Evolutionary conservation across 768 basidiomycete genomes (phyloP).

Genomic region (Hygrophoropsis aurantiaca): DNA sequence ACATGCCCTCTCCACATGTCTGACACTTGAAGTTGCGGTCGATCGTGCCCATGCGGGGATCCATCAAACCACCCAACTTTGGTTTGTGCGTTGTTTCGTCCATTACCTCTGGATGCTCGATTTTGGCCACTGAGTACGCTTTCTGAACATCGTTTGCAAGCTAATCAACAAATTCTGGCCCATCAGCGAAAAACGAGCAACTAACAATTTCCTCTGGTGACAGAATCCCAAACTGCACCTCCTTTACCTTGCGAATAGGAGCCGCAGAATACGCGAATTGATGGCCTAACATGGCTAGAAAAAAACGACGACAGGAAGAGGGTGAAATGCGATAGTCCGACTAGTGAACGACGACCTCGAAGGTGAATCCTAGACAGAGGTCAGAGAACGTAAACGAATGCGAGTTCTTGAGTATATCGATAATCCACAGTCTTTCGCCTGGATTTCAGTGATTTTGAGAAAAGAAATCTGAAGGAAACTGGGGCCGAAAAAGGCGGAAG

Average conservation of each 20-base stretch:
- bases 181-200: slow-evolving; percentile 16
- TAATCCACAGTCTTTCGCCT: slow-evolving; percentile 3
- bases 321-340: slow-evolving; percentile 15
- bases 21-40: slow-evolving; percentile 99
- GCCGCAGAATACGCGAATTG: slow-evolving; percentile 92
- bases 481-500: slow-evolving; percentile 13
- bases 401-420: slow-evolving; percentile 16
- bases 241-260: slow-evolving; percentile 92
- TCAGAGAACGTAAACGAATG: slow-evolving; percentile 24
- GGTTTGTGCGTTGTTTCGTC: slow-evolving; percentile 90
- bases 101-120: slow-evolving; percentile 98
- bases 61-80: slow-evolving; percentile 94
- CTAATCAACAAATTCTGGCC: slow-evolving; percentile 9
- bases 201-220: slow-evolving; percentile 98
- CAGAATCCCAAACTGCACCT: slow-evolving; percentile 98
- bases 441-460: slow-evolving; percentile 15
- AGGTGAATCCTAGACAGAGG: slow-evolving; percentile 2
- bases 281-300: slow-evolving; percentile 72
- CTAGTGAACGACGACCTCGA: not conserved
- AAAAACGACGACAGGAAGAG: slow-evolving; percentile 1
- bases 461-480: slow-evolving; percentile 6
- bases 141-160: slow-evolving; percentile 53
- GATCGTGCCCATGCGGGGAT: slow-evolving; percentile 97
- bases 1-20: slow-evolving; percentile 99
- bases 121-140: slow-evolving; percentile 97